Evolutionary conservation across 1,284 basidiomycete genomes (phyloP).

Genomic region (Austropuccinia psidii): DNA sequence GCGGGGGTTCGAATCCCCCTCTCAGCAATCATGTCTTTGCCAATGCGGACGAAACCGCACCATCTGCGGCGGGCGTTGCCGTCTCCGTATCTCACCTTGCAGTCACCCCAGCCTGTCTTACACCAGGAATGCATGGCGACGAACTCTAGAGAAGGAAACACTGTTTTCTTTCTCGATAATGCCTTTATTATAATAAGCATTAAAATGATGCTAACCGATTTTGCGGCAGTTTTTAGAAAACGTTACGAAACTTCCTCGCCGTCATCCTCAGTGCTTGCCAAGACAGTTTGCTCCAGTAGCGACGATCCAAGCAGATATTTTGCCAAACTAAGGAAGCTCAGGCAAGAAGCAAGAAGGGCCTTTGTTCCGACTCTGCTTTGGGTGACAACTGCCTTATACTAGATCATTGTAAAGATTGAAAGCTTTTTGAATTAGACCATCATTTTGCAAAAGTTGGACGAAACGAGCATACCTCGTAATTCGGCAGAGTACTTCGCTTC

Average conservation of each 20-base stretch:
- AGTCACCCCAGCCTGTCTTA: not conserved
- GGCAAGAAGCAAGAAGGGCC: not conserved
- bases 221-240: constrained; percentile 39
- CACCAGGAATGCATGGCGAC: no score
- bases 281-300: constrained; percentile 30
- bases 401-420: constrained; percentile 71
- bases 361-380: constrained; percentile 66
- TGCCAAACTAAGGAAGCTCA: constrained; percentile 3
- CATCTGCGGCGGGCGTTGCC: not conserved
- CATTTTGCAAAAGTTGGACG: constrained; percentile 52
- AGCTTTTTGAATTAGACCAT: constrained; percentile 70
- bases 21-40: no score
- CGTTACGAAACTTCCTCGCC: constrained; percentile 41
- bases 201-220: not conserved
- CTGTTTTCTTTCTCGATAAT: no score
- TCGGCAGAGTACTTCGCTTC: constrained; percentile 86
- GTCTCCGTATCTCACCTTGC: not conserved
- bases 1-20: constrained; percentile 36
- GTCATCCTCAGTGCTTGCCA: not conserved
- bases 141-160: no score
- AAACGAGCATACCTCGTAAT: constrained; percentile 56
- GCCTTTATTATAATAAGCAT: not conserved
- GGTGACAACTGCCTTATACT: constrained; percentile 73
- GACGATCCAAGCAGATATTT: constrained; percentile 25
- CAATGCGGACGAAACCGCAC: no score